phyloP scores from a whole-genome alignment of 2,329 filamentous ascomycete species.

The Didymosphaeria variabile region DNA sequence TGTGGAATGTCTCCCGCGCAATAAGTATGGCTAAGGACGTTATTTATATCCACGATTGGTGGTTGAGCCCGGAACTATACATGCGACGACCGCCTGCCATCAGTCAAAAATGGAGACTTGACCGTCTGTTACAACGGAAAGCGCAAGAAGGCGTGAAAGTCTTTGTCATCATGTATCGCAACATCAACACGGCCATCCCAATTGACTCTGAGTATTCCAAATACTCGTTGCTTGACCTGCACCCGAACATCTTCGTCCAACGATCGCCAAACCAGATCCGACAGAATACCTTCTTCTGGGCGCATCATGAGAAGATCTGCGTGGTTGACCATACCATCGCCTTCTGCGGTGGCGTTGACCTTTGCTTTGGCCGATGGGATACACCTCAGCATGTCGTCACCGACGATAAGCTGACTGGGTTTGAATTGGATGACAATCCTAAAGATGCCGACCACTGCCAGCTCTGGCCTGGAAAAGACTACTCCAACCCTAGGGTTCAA shows the following conservation, averaged over 20 bases:
- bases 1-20: slow-evolving; percentile 98
- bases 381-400: slow-evolving; percentile 90
- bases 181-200: slow-evolving; percentile 95
- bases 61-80: slow-evolving; percentile 95
- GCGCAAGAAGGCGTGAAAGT: slow-evolving; percentile 95
- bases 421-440: slow-evolving; percentile 76
- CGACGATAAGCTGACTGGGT: slow-evolving; percentile 94
- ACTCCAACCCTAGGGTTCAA: slow-evolving; percentile 93
- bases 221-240: slow-evolving; percentile 91
- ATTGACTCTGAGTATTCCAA: slow-evolving; percentile 99
- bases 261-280: slow-evolving; percentile 97
- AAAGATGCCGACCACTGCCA: slow-evolving; percentile 95
- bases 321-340: slow-evolving; percentile 95
- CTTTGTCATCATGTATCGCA: slow-evolving; percentile 97
- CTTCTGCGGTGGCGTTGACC: slow-evolving; percentile 93
- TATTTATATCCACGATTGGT: slow-evolving; percentile 99
- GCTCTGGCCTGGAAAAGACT: slow-evolving; percentile 97
- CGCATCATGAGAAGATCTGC: slow-evolving; percentile 98
- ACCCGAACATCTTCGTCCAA: slow-evolving; percentile 96
- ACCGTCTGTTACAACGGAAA: slow-evolving; percentile 91
- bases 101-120: slow-evolving; percentile 96
- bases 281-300: slow-evolving; percentile 99
- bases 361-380: slow-evolving; percentile 98
- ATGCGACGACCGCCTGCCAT: slow-evolving; percentile 93
- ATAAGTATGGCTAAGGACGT: slow-evolving; percentile 98